Conservation (phyloP, 306 rosid species). For the Dalbergia cochinchinensis region DNA sequence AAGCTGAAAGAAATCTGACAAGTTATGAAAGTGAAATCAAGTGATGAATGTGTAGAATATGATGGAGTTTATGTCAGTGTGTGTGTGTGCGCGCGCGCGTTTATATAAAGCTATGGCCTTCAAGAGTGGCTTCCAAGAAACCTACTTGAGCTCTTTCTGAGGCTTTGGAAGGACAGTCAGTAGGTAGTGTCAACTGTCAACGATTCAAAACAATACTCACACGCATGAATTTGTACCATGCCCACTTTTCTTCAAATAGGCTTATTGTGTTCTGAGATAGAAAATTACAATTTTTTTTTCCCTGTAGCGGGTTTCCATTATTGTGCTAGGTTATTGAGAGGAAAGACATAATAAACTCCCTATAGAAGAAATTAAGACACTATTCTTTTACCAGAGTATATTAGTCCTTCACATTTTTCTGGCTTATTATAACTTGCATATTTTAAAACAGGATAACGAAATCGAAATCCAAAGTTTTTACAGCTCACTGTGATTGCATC, state of each 20-base stretch:
- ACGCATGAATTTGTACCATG: conserved; percentile 41
- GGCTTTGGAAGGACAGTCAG: conserved; percentile 26
- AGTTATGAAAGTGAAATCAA: conserved; percentile 46
- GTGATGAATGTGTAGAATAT: conserved; percentile 50
- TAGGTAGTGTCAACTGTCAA: conserved; percentile 41
- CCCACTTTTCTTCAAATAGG: conserved; percentile 1
- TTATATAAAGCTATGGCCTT: conserved; percentile 46
- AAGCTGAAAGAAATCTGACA: conserved; percentile 33
- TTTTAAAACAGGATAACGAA: background rate
- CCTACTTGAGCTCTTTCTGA: conserved; percentile 56
- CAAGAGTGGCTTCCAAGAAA: conserved; percentile 91
- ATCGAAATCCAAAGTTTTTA: background rate
- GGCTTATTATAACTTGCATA: background rate
- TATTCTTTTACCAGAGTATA: background rate
- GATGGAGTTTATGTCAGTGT: conserved; percentile 45
- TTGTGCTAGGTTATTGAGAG: background rate
- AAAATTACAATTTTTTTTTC: conserved; percentile 6
- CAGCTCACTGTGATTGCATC: background rate
- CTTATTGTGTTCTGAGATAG: background rate
- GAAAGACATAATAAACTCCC: background rate
- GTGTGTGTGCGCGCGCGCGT: background rate
- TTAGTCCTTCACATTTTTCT: background rate
- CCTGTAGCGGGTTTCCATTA: background rate
- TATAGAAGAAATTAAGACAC: background rate
- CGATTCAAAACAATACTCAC: conserved; percentile 30